Percentiles rank a stretch among this genome's conserved stretches.
These are phyloP conservation scores for Theobroma grandiflorum DNA, from an alignment of 441 rosid species.

Conservation along the genomic window DNA sequence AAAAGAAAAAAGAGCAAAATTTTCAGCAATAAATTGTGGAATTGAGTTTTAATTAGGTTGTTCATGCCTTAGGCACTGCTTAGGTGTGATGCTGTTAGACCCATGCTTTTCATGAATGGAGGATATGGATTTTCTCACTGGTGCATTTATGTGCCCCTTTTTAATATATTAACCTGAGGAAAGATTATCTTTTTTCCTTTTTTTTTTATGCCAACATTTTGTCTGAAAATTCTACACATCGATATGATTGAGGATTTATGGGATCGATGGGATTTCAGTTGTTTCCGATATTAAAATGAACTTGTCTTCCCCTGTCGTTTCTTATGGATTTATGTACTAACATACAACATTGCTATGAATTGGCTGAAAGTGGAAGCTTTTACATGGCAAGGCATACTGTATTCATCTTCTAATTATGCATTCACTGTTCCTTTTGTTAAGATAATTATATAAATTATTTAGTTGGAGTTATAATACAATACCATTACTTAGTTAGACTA, in stretches of 20 bases:
- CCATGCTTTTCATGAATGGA: constrained; percentile 17
- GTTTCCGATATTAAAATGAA: not conserved
- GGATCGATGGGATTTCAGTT: not conserved
- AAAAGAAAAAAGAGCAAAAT: not conserved
- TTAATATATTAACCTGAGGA: not conserved
- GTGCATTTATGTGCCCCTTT: constrained; percentile 9
- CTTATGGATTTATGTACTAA: not conserved
- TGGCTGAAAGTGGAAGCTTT: not conserved
- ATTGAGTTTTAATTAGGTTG: constrained; percentile 17
- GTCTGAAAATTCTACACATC: not conserved
- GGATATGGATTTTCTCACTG: not conserved
- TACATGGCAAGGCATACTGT: not conserved
- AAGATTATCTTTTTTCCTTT: not conserved
- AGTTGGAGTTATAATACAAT: no score
- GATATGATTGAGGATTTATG: constrained; percentile 14
- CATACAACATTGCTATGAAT: not conserved
- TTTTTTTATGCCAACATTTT: not conserved
- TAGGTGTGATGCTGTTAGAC: constrained; percentile 14
- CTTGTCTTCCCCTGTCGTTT: not conserved
- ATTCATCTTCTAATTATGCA: not conserved
- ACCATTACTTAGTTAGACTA: no score
- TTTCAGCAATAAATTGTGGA: not conserved
- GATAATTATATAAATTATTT: no score
- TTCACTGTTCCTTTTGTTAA: not conserved
- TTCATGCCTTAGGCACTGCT: constrained; percentile 30